phyloP scores from a whole-genome alignment of 352 stramenopile species.

The Phytopythium vexans region DNA sequence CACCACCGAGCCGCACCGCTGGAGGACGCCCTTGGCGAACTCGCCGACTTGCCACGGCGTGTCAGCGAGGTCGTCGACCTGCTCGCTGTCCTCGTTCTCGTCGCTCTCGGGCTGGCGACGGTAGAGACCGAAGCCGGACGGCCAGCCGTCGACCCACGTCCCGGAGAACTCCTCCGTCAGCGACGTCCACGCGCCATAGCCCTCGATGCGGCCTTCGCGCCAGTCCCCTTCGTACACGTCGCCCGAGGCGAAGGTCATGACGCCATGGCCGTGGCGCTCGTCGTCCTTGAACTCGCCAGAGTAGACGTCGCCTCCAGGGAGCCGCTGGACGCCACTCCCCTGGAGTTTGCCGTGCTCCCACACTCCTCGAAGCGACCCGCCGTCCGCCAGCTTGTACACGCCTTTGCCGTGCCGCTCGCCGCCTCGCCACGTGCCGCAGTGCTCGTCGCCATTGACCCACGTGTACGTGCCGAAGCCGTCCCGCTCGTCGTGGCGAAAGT shows the following conservation, averaged over 20 bases:
- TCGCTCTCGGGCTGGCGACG: conserved; percentile 20
- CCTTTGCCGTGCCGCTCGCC: conserved; percentile 69
- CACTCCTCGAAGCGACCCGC: conserved; percentile 36
- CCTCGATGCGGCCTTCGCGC: conserved; percentile 39
- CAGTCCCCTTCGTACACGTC: conserved; percentile 74
- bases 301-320: conserved; percentile 58
- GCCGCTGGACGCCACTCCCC: conserved; percentile 44
- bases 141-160: conserved; percentile 48
- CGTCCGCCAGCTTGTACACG: conserved; percentile 31
- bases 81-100: conserved; percentile 18
- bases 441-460: conserved; percentile 65
- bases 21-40: conserved; percentile 43
- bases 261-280: conserved; percentile 48
- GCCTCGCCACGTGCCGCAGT: conserved; percentile 55
- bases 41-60: conserved; percentile 26
- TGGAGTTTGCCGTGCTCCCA: conserved; percentile 47
- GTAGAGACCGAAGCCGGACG: conserved; percentile 56
- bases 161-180: conserved; percentile 50
- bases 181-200: conserved; percentile 63
- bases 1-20: conserved; percentile 38
- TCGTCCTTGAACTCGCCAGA: conserved; percentile 44
- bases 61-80: conserved; percentile 7
- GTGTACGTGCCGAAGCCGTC: conserved; percentile 65
- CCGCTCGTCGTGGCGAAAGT: conserved; percentile 56
- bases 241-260: conserved; percentile 48